Conservation (phyloP, 1,284 basidiomycete species). For the Cutaneotrichosporon mucoides region DNA sequence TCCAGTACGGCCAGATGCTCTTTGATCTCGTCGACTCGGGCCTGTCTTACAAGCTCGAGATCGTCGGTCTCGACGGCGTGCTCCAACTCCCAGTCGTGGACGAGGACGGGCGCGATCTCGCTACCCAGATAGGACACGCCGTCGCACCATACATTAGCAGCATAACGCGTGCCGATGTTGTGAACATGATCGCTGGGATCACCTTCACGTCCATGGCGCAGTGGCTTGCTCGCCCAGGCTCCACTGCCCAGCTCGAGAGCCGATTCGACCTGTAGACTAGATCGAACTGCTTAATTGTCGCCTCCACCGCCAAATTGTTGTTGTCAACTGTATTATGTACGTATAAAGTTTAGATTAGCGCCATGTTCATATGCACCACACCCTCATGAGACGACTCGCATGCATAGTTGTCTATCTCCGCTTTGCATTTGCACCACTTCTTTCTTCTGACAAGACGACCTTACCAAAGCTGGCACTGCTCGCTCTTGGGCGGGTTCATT, state of each 20-base stretch:
- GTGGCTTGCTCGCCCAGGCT: not conserved
- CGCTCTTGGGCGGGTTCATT: slow-evolving; percentile 42
- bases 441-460: no score
- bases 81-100: not conserved
- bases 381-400: not conserved
- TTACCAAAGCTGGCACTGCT: slow-evolving; percentile 42
- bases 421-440: not conserved
- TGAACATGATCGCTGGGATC: not conserved
- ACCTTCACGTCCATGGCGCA: not conserved
- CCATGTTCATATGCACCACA: not conserved
- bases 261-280: not conserved
- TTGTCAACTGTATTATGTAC: not conserved
- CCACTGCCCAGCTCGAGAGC: not conserved
- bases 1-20: not conserved
- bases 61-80: not conserved
- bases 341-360: not conserved
- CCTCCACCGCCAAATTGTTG: no score
- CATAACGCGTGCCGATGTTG: not conserved
- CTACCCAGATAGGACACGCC: not conserved
- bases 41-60: not conserved
- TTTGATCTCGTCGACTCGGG: not conserved
- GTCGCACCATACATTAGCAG: not conserved
- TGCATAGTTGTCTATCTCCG: slow-evolving; percentile 1
- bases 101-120: not conserved
- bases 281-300: no score